A percentile compares a stretch with the other conserved stretches of the same genome.
Evolutionary conservation across 805 yeast species (phyloP).

Genomic region (Candida sithepensis): DNA sequence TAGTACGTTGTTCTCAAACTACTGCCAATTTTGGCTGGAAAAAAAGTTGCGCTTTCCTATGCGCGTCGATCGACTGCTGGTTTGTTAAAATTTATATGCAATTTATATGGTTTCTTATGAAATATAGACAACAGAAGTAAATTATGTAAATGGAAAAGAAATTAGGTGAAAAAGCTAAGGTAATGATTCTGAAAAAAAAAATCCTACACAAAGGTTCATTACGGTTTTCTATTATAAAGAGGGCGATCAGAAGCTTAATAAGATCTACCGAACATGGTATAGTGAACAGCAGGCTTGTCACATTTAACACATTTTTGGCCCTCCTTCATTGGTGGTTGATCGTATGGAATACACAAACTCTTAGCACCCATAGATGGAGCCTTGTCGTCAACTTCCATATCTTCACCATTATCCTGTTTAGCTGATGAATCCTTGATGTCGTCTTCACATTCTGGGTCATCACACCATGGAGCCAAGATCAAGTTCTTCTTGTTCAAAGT

Average conservation of each 20-base stretch:
- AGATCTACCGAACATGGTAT: conserved; percentile 96
- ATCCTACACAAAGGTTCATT: too few species aligned
- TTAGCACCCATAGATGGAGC: conserved; percentile 99
- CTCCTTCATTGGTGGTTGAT: conserved; percentile 76
- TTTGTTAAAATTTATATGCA: background rate
- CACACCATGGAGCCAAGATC: conserved; percentile 97
- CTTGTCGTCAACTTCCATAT: conserved; percentile 86
- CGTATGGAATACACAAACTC: conserved; percentile 92
- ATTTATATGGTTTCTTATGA: background rate
- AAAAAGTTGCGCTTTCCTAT: too few species aligned
- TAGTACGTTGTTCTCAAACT: too few species aligned
- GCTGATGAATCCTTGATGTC: conserved; percentile 90
- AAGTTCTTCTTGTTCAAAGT: conserved; percentile 88
- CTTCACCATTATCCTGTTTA: conserved; percentile 75
- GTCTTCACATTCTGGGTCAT: conserved; percentile 90
- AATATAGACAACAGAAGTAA: background rate
- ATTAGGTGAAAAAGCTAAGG: background rate
- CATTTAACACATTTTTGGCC: conserved; percentile 89
- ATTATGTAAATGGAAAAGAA: background rate
- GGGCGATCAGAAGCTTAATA: too few species aligned
- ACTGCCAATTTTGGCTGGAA: too few species aligned
- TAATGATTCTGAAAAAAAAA: too few species aligned
- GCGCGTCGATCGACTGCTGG: too few species aligned
- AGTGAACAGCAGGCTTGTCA: conserved; percentile 68
- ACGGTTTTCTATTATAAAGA: too few species aligned